These are phyloP conservation scores for Pythium pectinolyticum DNA, from an alignment of 352 stramenopile genomes.

Conservation along the genomic window DNA sequence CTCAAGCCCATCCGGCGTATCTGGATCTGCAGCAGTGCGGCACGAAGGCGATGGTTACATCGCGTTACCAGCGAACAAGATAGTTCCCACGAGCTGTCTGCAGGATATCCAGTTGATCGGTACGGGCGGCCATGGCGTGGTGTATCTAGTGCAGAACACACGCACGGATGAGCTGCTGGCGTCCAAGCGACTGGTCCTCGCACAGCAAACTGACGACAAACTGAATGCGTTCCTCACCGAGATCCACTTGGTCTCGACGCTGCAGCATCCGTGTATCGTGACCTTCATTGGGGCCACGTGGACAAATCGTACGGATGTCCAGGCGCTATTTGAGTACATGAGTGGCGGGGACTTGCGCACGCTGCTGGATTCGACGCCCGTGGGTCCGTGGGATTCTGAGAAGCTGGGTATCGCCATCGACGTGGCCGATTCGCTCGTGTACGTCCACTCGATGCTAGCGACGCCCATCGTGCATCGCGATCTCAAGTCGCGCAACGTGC, in stretches of 20 bases:
- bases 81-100: neutral
- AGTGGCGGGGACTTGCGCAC: slow-evolving; percentile 4
- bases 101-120: slow-evolving; percentile 8
- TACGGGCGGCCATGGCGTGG: slow-evolving; percentile 5
- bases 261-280: slow-evolving; percentile 38
- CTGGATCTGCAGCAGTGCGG: neutral
- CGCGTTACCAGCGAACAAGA: neutral
- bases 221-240: slow-evolving; percentile 31
- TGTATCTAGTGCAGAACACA: slow-evolving; percentile 11
- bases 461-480: slow-evolving; percentile 33
- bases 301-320: slow-evolving; percentile 17
- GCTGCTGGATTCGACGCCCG: slow-evolving; percentile 12
- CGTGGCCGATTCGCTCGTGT: slow-evolving; percentile 17
- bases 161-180: neutral
- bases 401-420: slow-evolving; percentile 23
- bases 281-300: slow-evolving; percentile 36
- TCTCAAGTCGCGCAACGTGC: slow-evolving; percentile 42
- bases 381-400: neutral
- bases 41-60: neutral
- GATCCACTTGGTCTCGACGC: slow-evolving; percentile 32
- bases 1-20: no score
- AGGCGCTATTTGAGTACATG: slow-evolving; percentile 19
- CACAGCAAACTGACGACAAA: slow-evolving; percentile 9
- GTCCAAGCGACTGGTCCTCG: slow-evolving; percentile 8
- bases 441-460: slow-evolving; percentile 22